Conservation (phyloP, 352 stramenopile genomes). For the Phytophthora pistaciae region DNA sequence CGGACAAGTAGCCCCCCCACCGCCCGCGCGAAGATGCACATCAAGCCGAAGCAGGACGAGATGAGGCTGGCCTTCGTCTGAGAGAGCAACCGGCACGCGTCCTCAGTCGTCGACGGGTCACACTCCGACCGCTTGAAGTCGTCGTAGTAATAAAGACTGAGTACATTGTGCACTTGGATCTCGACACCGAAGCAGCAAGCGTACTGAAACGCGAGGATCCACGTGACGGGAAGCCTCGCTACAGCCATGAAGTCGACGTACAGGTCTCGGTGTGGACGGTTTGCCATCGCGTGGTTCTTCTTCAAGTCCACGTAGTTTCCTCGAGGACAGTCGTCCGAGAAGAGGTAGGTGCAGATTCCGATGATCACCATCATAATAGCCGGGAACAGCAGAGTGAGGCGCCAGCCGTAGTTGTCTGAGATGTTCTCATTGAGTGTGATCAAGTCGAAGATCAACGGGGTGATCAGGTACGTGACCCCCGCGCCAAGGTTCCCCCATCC, state of each 20-base stretch:
- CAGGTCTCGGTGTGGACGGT: conserved; percentile 20
- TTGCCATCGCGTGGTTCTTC: conserved; percentile 58
- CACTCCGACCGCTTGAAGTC: conserved; percentile 74
- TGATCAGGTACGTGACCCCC: conserved; percentile 85
- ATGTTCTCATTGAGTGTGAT: conserved; percentile 64
- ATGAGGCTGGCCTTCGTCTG: conserved; percentile 73
- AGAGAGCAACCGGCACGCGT: conserved; percentile 26
- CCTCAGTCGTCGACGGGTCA: conserved; percentile 22
- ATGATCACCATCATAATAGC: conserved; percentile 81
- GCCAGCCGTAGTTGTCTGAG: conserved; percentile 41
- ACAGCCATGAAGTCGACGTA: conserved; percentile 49
- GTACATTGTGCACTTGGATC: conserved; percentile 94
- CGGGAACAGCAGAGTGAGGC: conserved; percentile 83
- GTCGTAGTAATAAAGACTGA: conserved; percentile 90
- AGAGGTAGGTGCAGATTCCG: conserved; percentile 51
- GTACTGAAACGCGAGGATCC: conserved; percentile 94
- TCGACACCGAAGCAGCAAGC: conserved; percentile 94
- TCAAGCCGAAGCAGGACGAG: conserved; percentile 93
- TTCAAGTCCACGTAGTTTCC: conserved; percentile 63
- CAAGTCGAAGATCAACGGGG: conserved; percentile 86
- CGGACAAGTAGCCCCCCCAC: conserved; percentile 83
- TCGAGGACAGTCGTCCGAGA: conserved; percentile 32
- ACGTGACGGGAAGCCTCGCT: conserved; percentile 64
- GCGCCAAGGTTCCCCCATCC: conserved; percentile 95
- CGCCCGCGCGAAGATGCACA: conserved; percentile 93